phyloP scores from a whole-genome alignment of 2,329 filamentous ascomycete genomes.

The Aspergillus jensenii region DNA sequence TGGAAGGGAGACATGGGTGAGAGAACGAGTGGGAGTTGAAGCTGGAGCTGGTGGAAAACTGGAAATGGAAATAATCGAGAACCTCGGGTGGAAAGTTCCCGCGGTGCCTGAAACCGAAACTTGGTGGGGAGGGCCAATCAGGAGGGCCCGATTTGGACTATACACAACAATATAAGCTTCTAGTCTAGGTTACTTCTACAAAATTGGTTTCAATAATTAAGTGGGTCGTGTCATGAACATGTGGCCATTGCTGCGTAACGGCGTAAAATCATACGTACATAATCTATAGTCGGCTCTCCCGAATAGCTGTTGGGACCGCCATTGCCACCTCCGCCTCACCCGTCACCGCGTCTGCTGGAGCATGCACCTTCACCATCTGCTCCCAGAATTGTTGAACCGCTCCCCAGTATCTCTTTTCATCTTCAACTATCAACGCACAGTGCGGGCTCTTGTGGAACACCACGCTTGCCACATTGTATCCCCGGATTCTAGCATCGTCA shows the following conservation, averaged over 20 bases:
- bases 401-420: conserved; percentile 14
- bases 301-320: not conserved
- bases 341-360: not conserved
- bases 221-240: not conserved
- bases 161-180: not conserved
- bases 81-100: no score
- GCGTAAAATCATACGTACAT: not conserved
- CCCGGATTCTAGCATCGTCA: conserved; percentile 4
- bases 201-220: not conserved
- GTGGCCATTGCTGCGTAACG: not conserved
- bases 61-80: no score
- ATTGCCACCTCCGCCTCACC: not conserved
- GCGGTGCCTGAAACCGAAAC: no score
- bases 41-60: not conserved
- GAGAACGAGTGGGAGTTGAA: not conserved
- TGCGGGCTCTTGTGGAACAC: conserved; percentile 10
- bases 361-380: not conserved
- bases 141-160: not conserved
- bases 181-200: not conserved
- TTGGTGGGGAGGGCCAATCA: not conserved
- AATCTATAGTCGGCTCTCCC: conserved; percentile 6
- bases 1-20: conserved; percentile 22
- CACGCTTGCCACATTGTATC: conserved; percentile 3
- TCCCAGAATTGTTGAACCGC: conserved; percentile 11
- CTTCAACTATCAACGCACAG: conserved; percentile 16